Evolutionary conservation across 2,329 filamentous ascomycete genomes (phyloP), one percentile per base, ranked within the genome.

Genomic region (Botrytis deweyae): DNA sequence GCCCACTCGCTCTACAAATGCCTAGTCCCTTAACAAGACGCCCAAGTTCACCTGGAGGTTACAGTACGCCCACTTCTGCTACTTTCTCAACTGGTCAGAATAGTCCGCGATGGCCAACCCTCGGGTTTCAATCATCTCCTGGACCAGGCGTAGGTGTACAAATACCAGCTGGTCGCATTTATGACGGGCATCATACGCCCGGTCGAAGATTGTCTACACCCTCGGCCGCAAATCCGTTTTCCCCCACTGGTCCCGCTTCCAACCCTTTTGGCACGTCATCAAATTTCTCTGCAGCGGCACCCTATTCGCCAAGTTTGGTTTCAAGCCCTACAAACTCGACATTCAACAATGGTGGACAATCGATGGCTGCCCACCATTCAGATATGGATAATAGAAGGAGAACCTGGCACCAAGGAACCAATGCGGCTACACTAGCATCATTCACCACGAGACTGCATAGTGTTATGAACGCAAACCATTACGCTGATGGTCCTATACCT

Each of bases 341-440:
- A 89, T 90, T 49, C 85, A 86, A 12, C 91, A 89, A 82, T 87
- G 85, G 91, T 44, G 87, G 91, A 61, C 92, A 94, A 59, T 92
- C 92, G 0, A 85, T 85, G 4, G 84, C 87, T 14, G 89, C 87
- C 70, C 85, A 86, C 33, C 46, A 67, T 84, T 20, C 88, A 0
- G 94, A 97, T 76, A 91, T 94, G 61, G 92, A 93, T 72, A 93
- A 91, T 88, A 90, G 94, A 76, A 87, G 95, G 75, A 89, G 94
- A 71, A 98, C 95, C 4, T 98, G 95, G 95, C 95, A 98, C 82
- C 93, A 94, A 0, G 93, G 94, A 75, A 92, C 90, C 18, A 85
- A 86, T 74, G 87, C 88, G 25, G 88, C 87, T 76, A 63, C 61
- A n/a, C 61, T 63, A 40, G 61, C 61, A n/a, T 63, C 52, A 16